These are phyloP conservation scores for Hanseniaspora clermontiae DNA, from an alignment of 805 yeast genomes.

Conservation along the genomic window DNA sequence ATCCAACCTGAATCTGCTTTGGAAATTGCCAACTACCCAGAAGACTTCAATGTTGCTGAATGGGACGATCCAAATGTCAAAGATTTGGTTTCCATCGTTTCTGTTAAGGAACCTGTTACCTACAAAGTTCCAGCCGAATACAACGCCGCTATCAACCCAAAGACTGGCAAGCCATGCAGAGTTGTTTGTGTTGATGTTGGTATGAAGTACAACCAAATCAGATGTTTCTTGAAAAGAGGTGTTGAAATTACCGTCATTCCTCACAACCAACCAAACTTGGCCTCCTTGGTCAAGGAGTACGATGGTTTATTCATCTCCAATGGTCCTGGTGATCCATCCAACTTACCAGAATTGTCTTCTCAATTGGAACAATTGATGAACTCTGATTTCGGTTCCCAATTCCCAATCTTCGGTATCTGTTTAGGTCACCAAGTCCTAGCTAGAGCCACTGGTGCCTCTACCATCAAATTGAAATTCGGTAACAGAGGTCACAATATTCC, in stretches of 20 bases:
- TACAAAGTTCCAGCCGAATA: constrained; percentile 53
- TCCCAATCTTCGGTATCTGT: constrained; percentile 93
- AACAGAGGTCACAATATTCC: constrained; percentile 99
- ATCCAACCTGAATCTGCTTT: constrained; percentile 24
- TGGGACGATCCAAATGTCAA: constrained; percentile 88
- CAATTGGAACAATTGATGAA: constrained; percentile 47
- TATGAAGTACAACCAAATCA: constrained; percentile 93
- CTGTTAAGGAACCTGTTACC: constrained; percentile 59
- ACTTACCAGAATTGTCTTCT: constrained; percentile 54
- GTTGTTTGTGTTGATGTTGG: constrained; percentile 93
- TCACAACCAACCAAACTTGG: constrained; percentile 76
- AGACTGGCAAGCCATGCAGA: constrained; percentile 62
- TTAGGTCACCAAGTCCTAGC: constrained; percentile 95
- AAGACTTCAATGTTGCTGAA: constrained; percentile 59
- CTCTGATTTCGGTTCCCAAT: constrained; percentile 29
- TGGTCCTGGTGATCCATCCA: constrained; percentile 99
- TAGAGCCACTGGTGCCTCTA: constrained; percentile 87
- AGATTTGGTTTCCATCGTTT: constrained; percentile 86
- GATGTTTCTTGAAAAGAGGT: constrained; percentile 93
- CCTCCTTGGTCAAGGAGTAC: constrained; percentile 43
- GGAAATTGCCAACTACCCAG: constrained; percentile 40
- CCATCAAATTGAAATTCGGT: constrained; percentile 88
- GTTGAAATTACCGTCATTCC: constrained; percentile 93
- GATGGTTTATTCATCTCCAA: constrained; percentile 94
- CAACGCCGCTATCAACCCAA: constrained; percentile 27